A percentile compares a stretch with the other conserved stretches of the same genome.
phyloP scores from a whole-genome alignment of 257 asterid species.

The Solanum rostratum region DNA sequence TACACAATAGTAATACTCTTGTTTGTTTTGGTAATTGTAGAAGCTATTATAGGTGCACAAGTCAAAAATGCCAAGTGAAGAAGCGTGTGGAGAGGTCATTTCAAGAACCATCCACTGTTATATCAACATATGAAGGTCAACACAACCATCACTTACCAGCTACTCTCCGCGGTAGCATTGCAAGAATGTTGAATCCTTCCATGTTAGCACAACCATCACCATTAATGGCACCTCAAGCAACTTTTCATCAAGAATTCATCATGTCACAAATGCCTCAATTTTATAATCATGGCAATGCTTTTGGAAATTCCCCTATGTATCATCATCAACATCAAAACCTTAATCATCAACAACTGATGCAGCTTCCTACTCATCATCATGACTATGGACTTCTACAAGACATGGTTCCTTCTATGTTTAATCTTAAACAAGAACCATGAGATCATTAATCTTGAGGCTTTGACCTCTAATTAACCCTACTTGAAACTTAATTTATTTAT shows the following conservation, averaged over 20 bases:
- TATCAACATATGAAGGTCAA: too few relatives aligned
- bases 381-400: too few relatives aligned
- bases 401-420: conserved; percentile 22
- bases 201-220: conserved; percentile 27
- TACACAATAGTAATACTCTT: background rate
- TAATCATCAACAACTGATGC: conserved; percentile 9
- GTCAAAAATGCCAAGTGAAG: too few relatives aligned
- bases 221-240: too few relatives aligned
- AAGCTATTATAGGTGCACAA: conserved; percentile 79
- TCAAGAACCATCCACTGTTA: too few relatives aligned
- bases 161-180: conserved; percentile 46
- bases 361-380: conserved; percentile 1
- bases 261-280: too few relatives aligned
- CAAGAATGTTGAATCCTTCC: conserved; percentile 41
- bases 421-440: too few relatives aligned
- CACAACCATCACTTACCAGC: conserved; percentile 71
- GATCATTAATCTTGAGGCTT: too few relatives aligned
- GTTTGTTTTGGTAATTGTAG: conserved; percentile 12
- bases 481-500: too few relatives aligned
- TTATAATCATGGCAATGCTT: background rate
- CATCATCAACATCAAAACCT: conserved; percentile 13
- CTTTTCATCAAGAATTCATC: too few relatives aligned
- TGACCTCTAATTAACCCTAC: too few relatives aligned
- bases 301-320: background rate
- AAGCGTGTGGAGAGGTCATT: too few relatives aligned